Evolutionary conservation across 75 land plant genomes (phyloP), one percentile per base, ranked within the genome.

Genomic region (Cryptomeria japonica): DNA sequence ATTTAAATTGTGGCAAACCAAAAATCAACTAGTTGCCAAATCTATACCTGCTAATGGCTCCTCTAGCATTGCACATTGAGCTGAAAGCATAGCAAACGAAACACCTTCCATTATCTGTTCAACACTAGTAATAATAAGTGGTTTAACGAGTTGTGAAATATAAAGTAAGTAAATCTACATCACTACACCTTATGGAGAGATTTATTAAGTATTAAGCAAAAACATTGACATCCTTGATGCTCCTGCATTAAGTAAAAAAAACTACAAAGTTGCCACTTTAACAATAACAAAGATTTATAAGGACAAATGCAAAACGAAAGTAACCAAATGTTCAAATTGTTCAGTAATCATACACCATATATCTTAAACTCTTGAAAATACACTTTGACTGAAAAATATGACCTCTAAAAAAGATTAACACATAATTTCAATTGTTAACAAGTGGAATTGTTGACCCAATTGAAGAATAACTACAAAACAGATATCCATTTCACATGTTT

Each of bases 71-170:
- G 92, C 92, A 84, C 90, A 89, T 68, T 89, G 70, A 88, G 89
- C 89, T n/a, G 93, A 92, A 77, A 89, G 85, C 87, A 92, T 77
- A 11, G 93, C 92, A 83, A 92, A 88, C 14, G 93, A 87, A 72
- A 92, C 93, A 73, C 93, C 93, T 90, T 92, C 93, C 93, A 92
- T 92, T 72, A 92, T 89, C 92, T 91, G 90, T 28, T 72, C 12
- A 72, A 31, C 28, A 28, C 12, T 7, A 9, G 2, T 72, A 8
- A 18, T 41, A 82, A 31, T 41, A 36, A 36, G 84, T 41, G 13
- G 39, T 11, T 22, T 44, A 1, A 42, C 19, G 16, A 85, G 34
- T 38, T 37, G 34, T 31, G 10, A 11, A 31, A 32, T 22, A 72
- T 31, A 72, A 42, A 18, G 56, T 32, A 85, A 53, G 9, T 44